Base-by-base conservation (phyloP, 345 rosid species). In the Murraya paniculata region DNA sequence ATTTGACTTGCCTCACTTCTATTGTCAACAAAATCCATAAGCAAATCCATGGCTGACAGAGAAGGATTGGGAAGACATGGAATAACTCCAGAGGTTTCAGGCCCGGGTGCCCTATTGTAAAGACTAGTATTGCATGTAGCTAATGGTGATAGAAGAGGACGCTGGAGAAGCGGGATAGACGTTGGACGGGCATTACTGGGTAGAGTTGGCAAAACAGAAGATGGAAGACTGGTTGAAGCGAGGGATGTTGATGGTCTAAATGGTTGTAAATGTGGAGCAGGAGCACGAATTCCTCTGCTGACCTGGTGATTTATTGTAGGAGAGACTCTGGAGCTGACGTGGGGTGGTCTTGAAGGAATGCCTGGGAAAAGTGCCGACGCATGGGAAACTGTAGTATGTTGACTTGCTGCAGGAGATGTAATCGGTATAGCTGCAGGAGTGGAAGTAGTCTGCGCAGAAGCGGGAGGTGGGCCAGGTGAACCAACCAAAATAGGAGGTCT, bases 231-330 rank as follows among this genome's bases (percentile, higher is more conserved):
- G 35, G 57, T 35, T 0, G 84, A 58, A 16, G 78, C 4, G 22
- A 74, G 16, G 18, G 85, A 69, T 57, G 76, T 5, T 18, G 86
- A 70, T 72, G 89, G 65, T 78, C 92, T 87, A 64, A 85, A 82
- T 67, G 78, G 80, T 36, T 84, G 91, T 74, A 89, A 38, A 80
- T 90, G 91, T 3, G 92, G 90, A 55, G 93, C 87, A 76, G 88
- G 90, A 64, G 88, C 83, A 68, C 88, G 86, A 75, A 79, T 56
- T 78, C 85, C 89, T 70, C 78, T 77, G 45, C 85, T 60, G n/a
- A 70, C 55, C 75, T 78, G 90, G 71, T 56, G 80, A 78, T 73
- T 88, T 69, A 62, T 73, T 2, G 73, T 19, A 21, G 92, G 22
- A 41, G 85, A 82, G 50, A 80, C 38, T 45, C 82, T 25, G 24